Evolutionary conservation across 495 filamentous ascomycete genomes (phyloP), one percentile per base, ranked within the genome.

Genomic region (Aspergillus diversus): DNA sequence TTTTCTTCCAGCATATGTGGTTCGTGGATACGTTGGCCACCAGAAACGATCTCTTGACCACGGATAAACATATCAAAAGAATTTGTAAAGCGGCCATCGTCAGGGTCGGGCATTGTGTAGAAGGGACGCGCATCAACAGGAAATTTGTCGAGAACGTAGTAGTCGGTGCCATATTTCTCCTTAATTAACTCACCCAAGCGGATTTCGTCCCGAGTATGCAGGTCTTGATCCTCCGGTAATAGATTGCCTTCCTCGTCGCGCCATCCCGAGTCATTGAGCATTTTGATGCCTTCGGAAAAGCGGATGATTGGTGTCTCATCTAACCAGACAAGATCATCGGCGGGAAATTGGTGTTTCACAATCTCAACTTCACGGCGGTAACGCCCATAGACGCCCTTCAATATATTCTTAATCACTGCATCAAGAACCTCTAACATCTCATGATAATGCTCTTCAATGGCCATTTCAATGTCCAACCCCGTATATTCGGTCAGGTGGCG

Each of bases 401-500:
- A 90, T 63, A 97, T 96, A 67, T 88, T 81, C 66, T 97, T 86
- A 69, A 98, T 87, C 8, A 89, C 87, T 33, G 83, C 83, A 70
- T 97, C 92, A 12, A 97, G 79, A 52, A 88, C 82, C 48, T 89
- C 77, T 9, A 91, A 78, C 66, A 93, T 92, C 73, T 98, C 94
- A 65, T 90, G 85, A 74, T 97, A 97, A 74, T 92, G 84, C 60
- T 96, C 86, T 55, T 93, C 88, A 69, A 97, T 96, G 12, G 92
- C 89, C 93, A 97, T 97, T 75, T 97, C 94, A 55, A 97, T 68
- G 88, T 98, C 94, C 59, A 98, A 84, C 61, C 94, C 93, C 12
- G 91, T 97, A 75, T 96, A 97, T 73, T 97, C 94, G 4, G 92
- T 97, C 87, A 97, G 88, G 71, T 97, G 94, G 57, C 94, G 85